Base-by-base conservation (phyloP, 2,329 filamentous ascomycete genomes). In the Microcyclosporella mali region DNA sequence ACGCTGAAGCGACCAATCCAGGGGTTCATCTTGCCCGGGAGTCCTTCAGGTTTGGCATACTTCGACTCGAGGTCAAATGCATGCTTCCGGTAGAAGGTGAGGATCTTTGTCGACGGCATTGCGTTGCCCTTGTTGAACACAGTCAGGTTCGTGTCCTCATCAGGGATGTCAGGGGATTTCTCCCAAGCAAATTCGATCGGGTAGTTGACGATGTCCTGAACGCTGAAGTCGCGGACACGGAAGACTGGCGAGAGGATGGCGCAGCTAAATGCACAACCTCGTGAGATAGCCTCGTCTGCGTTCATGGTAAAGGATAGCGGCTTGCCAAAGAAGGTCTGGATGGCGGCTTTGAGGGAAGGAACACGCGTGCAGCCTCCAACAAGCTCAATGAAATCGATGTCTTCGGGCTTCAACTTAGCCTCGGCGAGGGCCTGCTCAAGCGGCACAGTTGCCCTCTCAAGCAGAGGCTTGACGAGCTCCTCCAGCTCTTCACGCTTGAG, bases 101-200 rank as follows among this genome's bases (percentile, higher is more conserved):
- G 81, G 55, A 98, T 97, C 79, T 98, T 98, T 53, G 92, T 98
- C 4, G 90, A 97, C 41, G 92, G 92, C 76, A 98, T 84, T 52
- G 94, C 82, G 63, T 95, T 95, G 67, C 90, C 90, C 69, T 85
- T 88, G 79, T 92, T 94, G 72, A 98, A 98, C 61, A 98, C 92
- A 28, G 87, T 95, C 57, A 98, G 75, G 72, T 83, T 94, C 43
- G 92, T 97, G 67, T 97, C 92, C 75, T 98, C 92, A 59, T 98
- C 92, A 18, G 92, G 92, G 58, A 98, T 98, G 62, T 98, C 92
- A 47, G 88, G 82, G 18, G 90, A 94, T 77, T 97, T 94, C 75
- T 98, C 92, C 92, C 92, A 98, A 40, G 84, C 85, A 69, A 98
- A 98, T 66, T 98, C 90, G 66, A 98, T 94, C 37, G 92, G 92